Evolutionary conservation across 192 early-diverging fungal genomes (phyloP).

Genomic region (Geranomyces variabilis): DNA sequence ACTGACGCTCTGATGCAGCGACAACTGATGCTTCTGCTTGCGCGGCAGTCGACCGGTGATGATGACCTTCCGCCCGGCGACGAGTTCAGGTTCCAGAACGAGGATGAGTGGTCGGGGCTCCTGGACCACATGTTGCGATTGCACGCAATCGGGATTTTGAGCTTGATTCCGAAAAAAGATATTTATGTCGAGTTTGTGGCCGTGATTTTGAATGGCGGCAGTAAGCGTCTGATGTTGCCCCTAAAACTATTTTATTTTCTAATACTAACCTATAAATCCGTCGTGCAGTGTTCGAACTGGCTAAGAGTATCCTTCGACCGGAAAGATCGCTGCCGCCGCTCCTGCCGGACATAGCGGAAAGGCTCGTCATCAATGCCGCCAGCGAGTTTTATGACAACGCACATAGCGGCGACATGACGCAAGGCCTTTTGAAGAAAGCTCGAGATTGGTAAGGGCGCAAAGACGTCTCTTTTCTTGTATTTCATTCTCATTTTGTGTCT

Average conservation of each 20-base stretch:
- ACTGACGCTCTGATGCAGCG: slow-evolving; percentile 52
- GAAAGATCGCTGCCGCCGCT: slow-evolving; percentile 21
- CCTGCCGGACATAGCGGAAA: slow-evolving; percentile 50
- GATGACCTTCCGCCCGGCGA: slow-evolving; percentile 55
- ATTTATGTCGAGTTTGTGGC: slow-evolving; percentile 66
- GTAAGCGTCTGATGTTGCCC: slow-evolving; percentile 37
- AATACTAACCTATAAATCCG: not conserved
- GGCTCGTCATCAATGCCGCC: slow-evolving; percentile 69
- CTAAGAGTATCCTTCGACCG: slow-evolving; percentile 34
- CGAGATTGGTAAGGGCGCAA: slow-evolving; percentile 63
- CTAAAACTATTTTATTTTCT: slow-evolving; percentile 16
- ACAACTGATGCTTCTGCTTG: slow-evolving; percentile 57
- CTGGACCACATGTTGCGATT: slow-evolving; percentile 67
- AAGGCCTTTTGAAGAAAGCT: slow-evolving; percentile 73
- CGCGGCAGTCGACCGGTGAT: slow-evolving; percentile 40
- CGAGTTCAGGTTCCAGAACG: slow-evolving; percentile 57
- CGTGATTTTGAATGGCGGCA: slow-evolving; percentile 60
- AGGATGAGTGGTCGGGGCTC: slow-evolving; percentile 69
- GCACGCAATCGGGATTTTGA: slow-evolving; percentile 56
- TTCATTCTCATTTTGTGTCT: not conserved
- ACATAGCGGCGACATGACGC: slow-evolving; percentile 62
- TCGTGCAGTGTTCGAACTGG: slow-evolving; percentile 57
- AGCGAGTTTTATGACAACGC: slow-evolving; percentile 78
- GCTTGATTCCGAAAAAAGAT: slow-evolving; percentile 50
- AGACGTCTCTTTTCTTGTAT: not conserved